Evolutionary conservation across 148 eudicot genomes (phyloP).

Genomic region (Rhododendron kiyosumense): DNA sequence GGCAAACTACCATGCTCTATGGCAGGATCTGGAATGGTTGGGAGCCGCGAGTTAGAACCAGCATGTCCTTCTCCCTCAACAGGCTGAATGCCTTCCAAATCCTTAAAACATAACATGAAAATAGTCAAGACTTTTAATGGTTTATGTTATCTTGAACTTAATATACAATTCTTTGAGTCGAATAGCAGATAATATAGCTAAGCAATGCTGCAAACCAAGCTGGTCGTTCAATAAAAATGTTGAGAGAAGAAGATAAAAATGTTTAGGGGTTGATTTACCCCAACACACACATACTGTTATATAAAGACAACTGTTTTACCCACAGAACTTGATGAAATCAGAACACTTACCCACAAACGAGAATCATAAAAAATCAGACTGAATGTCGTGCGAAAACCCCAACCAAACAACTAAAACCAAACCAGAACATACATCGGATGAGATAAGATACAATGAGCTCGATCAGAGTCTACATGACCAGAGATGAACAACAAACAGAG

Average conservation of each 20-base stretch:
- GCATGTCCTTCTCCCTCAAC: slow-evolving; percentile 11
- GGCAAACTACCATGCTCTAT: slow-evolving; percentile 19
- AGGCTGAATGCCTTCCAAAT: slow-evolving; percentile 20
- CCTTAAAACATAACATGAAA: not conserved
- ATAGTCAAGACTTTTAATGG: not conserved
- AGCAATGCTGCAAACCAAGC: not conserved
- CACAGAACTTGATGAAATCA: not conserved
- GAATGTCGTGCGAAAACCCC: not conserved
- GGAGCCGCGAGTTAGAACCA: not conserved
- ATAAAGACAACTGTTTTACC: not conserved
- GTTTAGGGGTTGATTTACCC: not conserved
- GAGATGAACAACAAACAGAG: not conserved
- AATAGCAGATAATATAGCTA: not conserved
- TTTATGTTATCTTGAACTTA: slow-evolving; percentile 11
- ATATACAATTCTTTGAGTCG: not conserved
- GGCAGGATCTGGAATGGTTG: slow-evolving; percentile 12
- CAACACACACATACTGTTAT: not conserved
- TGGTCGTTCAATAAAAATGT: not conserved
- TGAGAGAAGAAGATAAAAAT: not conserved
- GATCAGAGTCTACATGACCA: not conserved
- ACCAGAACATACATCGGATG: not conserved
- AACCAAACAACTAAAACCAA: not conserved
- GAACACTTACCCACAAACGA: not conserved
- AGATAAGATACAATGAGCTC: not conserved
- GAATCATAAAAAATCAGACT: not conserved